Evolutionary conservation across 805 yeast genomes (phyloP), one percentile per base, ranked within the genome.

Genomic region (Lipomyces sp.): DNA sequence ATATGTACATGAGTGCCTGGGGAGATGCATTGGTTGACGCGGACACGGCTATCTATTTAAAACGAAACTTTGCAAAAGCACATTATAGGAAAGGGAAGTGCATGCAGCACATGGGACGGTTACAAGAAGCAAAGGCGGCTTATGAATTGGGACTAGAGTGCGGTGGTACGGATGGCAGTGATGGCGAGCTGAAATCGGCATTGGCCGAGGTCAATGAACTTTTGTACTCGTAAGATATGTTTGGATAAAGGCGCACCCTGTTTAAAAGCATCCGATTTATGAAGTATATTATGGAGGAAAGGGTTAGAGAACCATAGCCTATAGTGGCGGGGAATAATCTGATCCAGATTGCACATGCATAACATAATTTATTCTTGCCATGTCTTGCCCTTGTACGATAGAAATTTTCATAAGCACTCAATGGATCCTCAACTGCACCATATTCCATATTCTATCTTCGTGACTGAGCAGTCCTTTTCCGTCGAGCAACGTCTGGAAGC

Each of bases 401-500:
- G 34, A 51, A 29, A 51, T 11, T 32, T 24, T 15, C 34, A 13
- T 32, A 29, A 51, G 34, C 34, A 51, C 6, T 11, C 15, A 51
- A 6, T 51, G 13, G 11, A 24, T 4, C 54, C 15, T 4, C 30
- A 2, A 51, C 6, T 11, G 24, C 24, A 24, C 24, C 24, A 51
- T 10, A 8, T 51, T 29, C 33, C 32, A 42, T 53, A 15, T 2
- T 15, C 59, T 57, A 58, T 45, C 62, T 57, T 39, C 63, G 15
- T 4, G 56, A 32, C 50, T 33, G 45, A 15, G 53, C 65, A 13
- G 64, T 66, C 13, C 70, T 42, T 10, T 63, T 54, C 29, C 71
- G 53, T 50, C 65, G 50, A 11, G 59, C 62, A 7, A 63, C 48
- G 18, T 68, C 71, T 6, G 99, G 99, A 60, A 91, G 81, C 76